Evolutionary conservation across 441 rosid genomes (phyloP).

Genomic region (Populus trichocarpa): DNA sequence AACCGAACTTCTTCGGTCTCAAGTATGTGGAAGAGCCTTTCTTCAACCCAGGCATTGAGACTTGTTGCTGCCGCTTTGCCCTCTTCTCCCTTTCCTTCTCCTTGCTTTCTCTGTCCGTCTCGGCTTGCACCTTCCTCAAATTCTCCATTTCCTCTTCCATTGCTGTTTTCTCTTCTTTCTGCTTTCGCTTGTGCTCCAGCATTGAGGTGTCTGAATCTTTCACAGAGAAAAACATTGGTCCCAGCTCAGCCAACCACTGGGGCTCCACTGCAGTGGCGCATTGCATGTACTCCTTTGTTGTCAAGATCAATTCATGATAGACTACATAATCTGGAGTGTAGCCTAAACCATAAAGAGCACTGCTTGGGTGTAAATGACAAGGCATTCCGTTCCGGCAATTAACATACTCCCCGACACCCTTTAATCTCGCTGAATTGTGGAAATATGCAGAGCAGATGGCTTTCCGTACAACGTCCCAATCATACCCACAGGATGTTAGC

Average conservation of each 20-base stretch:
- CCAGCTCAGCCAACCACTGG: conserved; percentile 91
- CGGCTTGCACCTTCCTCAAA: conserved; percentile 73
- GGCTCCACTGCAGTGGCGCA: conserved; percentile 94
- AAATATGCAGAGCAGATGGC: conserved; percentile 96
- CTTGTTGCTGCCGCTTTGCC: conserved; percentile 69
- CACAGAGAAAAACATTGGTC: conserved; percentile 95
- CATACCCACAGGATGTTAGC: conserved; percentile 67
- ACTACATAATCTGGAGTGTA: conserved; percentile 86
- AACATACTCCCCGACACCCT: conserved; percentile 93
- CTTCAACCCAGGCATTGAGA: conserved; percentile 64
- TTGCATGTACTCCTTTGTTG: conserved; percentile 95
- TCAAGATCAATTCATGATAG: conserved; percentile 88
- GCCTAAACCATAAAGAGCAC: conserved; percentile 87
- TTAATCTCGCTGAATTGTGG: conserved; percentile 83
- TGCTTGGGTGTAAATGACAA: conserved; percentile 93
- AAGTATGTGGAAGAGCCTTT: conserved; percentile 59
- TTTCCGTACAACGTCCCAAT: conserved; percentile 77
- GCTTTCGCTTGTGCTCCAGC: conserved; percentile 88
- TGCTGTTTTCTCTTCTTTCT: conserved; percentile 87
- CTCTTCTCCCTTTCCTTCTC: conserved; percentile 59
- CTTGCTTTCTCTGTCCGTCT: conserved; percentile 47
- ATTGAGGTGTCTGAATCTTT: conserved; percentile 85
- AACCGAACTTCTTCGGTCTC: conserved; percentile 75
- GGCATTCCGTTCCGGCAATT: conserved; percentile 90
- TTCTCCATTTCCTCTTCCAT: conserved; percentile 98